Percentiles rank a stretch among this genome's conserved stretches.
These are phyloP conservation scores for Graphiopsis chlorocephala DNA, from an alignment of 2,329 filamentous ascomycete genomes.

Conservation along the genomic window DNA sequence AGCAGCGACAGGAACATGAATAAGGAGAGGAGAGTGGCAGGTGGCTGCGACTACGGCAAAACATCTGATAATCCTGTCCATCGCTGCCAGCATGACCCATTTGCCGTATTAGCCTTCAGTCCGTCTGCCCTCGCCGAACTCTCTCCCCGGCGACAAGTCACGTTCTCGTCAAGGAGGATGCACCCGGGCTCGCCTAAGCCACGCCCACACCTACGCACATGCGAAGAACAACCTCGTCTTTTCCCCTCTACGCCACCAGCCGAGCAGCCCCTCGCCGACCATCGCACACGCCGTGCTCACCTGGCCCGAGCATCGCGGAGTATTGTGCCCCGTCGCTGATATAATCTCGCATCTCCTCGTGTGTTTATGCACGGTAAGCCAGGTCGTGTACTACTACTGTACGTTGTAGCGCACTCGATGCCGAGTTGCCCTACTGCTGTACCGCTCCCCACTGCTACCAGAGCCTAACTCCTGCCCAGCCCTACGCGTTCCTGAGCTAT, in stretches of 20 bases:
- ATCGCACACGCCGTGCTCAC: neutral
- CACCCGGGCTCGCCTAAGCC: neutral
- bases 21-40: neutral
- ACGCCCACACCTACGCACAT: neutral
- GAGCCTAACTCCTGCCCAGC: neutral
- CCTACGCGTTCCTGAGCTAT: neutral
- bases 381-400: too few species aligned
- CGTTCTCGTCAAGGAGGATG: neutral
- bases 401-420: too few species aligned
- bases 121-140: neutral
- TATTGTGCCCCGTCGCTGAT: neutral
- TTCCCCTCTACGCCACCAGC: neutral
- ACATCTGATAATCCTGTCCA: neutral
- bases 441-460: neutral
- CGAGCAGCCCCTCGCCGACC: neutral
- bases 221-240: neutral
- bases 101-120: neutral
- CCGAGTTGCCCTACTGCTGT: too few species aligned
- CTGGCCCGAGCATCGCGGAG: neutral
- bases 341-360: neutral
- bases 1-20: neutral
- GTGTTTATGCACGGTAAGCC: neutral
- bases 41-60: neutral
- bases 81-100: neutral
- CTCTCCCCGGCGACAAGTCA: conserved; percentile 4